Conservation (phyloP, 148 eudicot genomes). For the Oxyria digyna region DNA sequence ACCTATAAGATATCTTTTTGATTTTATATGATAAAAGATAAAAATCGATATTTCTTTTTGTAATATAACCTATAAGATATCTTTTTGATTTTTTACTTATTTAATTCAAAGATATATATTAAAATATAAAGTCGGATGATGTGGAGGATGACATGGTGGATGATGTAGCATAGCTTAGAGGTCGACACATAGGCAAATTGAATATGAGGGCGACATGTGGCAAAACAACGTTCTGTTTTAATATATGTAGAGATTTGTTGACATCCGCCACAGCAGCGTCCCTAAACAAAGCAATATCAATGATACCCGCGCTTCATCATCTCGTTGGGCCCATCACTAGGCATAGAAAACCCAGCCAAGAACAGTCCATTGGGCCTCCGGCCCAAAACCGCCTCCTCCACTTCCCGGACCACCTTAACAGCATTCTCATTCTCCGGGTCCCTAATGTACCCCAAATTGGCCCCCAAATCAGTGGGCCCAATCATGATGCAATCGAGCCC, state of each 20-base stretch:
- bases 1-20: too few species aligned
- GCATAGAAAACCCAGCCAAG: slow-evolving; percentile 65
- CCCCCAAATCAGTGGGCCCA: slow-evolving; percentile 74
- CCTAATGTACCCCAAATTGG: slow-evolving; percentile 58
- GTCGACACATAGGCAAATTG: too few species aligned
- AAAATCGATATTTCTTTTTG: too few species aligned
- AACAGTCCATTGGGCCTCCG: slow-evolving; percentile 23
- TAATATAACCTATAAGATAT: too few species aligned
- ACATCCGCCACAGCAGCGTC: slow-evolving; percentile 63
- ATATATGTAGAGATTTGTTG: slow-evolving; percentile 35
- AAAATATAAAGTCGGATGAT: too few species aligned
- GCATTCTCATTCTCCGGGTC: slow-evolving; percentile 64
- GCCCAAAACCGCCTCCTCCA: slow-evolving; percentile 39
- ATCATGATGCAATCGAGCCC: slow-evolving; percentile 67
- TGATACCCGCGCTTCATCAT: slow-evolving; percentile 53
- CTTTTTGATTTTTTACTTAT: too few species aligned
- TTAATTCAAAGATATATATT: too few species aligned
- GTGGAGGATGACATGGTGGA: too few species aligned
- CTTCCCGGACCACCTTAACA: slow-evolving; percentile 31
- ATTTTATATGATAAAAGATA: too few species aligned
- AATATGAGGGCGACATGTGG: too few species aligned
- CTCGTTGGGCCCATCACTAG: slow-evolving; percentile 41
- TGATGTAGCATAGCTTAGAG: too few species aligned
- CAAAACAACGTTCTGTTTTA: too few species aligned
- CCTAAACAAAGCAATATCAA: slow-evolving; percentile 55